Percentiles rank a stretch among this genome's conserved stretches.
phyloP scores from a whole-genome alignment of 2,329 filamentous ascomycete genomes.

The Fonsecaea nubica region DNA sequence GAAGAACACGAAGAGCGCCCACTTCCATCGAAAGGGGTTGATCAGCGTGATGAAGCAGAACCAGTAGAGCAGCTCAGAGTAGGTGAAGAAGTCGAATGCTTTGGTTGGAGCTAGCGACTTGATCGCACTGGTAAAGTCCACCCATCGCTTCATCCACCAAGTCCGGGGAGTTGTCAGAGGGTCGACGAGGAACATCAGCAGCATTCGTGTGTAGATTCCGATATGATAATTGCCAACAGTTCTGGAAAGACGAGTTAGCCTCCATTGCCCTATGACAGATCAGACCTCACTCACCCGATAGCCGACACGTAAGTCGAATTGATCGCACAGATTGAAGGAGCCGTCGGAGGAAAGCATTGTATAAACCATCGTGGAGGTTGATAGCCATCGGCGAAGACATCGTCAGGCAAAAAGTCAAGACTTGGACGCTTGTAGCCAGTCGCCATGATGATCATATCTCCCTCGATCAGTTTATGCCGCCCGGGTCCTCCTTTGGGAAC shows the following conservation, averaged over 20 bases:
- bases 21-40: constrained; percentile 91
- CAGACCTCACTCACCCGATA: constrained; percentile 60
- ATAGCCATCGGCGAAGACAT: constrained; percentile 76
- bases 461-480: constrained; percentile 67
- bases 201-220: constrained; percentile 83
- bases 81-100: constrained; percentile 90
- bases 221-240: constrained; percentile 88
- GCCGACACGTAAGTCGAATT: constrained; percentile 84
- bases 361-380: constrained; percentile 85
- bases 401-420: constrained; percentile 73
- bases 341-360: constrained; percentile 79
- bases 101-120: constrained; percentile 73
- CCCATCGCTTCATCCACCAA: constrained; percentile 83
- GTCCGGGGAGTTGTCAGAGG: constrained; percentile 74
- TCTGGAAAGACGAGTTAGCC: constrained; percentile 19
- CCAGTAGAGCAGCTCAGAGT: constrained; percentile 84
- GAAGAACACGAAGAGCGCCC: constrained; percentile 82
- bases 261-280: background rate
- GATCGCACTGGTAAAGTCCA: constrained; percentile 77
- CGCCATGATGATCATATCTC: constrained; percentile 80
- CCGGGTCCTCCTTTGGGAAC: constrained; percentile 80
- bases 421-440: constrained; percentile 80
- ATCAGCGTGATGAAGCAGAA: constrained; percentile 78
- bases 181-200: constrained; percentile 85
- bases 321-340: constrained; percentile 77